phyloP scores from a whole-genome alignment of 1,139 yeast species.

The Citeromyces hawaiiensis region DNA sequence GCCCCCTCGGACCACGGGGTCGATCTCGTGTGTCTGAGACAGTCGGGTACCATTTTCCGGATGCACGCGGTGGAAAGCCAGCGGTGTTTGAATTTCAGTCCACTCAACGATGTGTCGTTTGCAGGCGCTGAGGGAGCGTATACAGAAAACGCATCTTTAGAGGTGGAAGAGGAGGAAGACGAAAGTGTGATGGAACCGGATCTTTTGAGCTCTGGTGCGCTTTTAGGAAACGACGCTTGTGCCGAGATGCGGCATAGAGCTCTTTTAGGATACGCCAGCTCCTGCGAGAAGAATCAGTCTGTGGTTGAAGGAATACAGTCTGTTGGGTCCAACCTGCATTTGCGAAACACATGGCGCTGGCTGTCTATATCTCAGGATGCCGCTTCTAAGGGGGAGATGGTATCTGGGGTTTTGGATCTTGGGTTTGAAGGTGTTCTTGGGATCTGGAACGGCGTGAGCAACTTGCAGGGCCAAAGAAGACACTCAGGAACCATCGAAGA shows the following conservation, averaged over 20 bases:
- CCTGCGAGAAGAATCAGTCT: constrained; percentile 49
- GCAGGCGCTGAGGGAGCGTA: constrained; percentile 50
- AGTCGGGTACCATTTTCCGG: constrained; percentile 74
- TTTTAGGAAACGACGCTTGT: constrained; percentile 51
- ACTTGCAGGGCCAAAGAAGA: constrained; percentile 43
- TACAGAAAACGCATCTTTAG: constrained; percentile 1
- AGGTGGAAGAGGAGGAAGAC: neutral
- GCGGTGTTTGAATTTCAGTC: constrained; percentile 50
- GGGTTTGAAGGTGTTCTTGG: constrained; percentile 85
- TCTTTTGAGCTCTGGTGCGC: constrained; percentile 3
- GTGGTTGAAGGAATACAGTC: constrained; percentile 41
- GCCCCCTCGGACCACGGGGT: constrained; percentile 29
- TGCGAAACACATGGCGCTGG: constrained; percentile 88
- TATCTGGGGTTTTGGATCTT: constrained; percentile 55
- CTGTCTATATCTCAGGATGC: constrained; percentile 57
- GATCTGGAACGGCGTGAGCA: constrained; percentile 75
- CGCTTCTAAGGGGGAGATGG: constrained; percentile 57
- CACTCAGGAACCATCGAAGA: constrained; percentile 24
- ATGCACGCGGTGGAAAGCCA: constrained; percentile 67
- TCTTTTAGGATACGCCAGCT: constrained; percentile 56
- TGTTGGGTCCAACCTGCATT: constrained; percentile 42
- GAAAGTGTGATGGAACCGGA: neutral
- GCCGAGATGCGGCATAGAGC: constrained; percentile 61
- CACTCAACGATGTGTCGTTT: constrained; percentile 56
- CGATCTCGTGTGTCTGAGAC: constrained; percentile 70